phyloP scores from a whole-genome alignment of 805 yeast genomes.

The Ogataea pini region DNA sequence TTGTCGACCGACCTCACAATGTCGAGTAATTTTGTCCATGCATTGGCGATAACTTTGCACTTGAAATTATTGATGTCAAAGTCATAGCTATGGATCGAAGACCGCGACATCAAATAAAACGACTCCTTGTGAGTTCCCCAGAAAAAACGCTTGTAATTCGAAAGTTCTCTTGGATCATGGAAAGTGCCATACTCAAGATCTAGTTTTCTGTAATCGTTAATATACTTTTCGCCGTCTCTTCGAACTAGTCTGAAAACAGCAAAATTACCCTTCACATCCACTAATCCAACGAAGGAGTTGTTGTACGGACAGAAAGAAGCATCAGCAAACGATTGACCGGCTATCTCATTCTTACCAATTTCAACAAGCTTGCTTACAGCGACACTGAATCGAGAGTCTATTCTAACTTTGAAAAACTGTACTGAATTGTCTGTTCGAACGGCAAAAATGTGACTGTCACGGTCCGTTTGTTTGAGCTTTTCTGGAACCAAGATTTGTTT shows the following conservation, averaged over 20 bases:
- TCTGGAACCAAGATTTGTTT: conserved; percentile 36
- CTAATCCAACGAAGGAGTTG: conserved; percentile 38
- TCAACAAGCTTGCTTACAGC: conserved; percentile 27
- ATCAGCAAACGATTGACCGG: conserved; percentile 41
- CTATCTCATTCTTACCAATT: conserved; percentile 21
- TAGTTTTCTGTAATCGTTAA: conserved; percentile 5
- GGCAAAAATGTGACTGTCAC: conserved; percentile 23
- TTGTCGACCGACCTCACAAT: conserved; percentile 33
- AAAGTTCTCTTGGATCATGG: conserved; percentile 51
- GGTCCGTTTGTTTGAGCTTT: conserved; percentile 7
- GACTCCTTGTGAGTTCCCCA: conserved; percentile 43
- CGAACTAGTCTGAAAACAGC: conserved; percentile 36
- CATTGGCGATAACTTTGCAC: conserved; percentile 47
- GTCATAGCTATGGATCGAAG: conserved; percentile 41
- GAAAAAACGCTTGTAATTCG: conserved; percentile 52
- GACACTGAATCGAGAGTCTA: conserved; percentile 14
- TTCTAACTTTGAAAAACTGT: conserved; percentile 30
- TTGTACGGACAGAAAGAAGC: conserved; percentile 44
- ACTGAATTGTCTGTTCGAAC: conserved; percentile 35
- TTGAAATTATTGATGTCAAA: conserved; percentile 31
- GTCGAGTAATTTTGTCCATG: conserved; percentile 56
- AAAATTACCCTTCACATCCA: conserved; percentile 59
- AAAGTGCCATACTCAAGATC: conserved; percentile 24
- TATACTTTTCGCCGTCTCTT: not conserved
- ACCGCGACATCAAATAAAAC: conserved; percentile 43